These are phyloP conservation scores for Stemphylium beticola DNA, from an alignment of 2,329 filamentous ascomycete species.

Conservation along the genomic window DNA sequence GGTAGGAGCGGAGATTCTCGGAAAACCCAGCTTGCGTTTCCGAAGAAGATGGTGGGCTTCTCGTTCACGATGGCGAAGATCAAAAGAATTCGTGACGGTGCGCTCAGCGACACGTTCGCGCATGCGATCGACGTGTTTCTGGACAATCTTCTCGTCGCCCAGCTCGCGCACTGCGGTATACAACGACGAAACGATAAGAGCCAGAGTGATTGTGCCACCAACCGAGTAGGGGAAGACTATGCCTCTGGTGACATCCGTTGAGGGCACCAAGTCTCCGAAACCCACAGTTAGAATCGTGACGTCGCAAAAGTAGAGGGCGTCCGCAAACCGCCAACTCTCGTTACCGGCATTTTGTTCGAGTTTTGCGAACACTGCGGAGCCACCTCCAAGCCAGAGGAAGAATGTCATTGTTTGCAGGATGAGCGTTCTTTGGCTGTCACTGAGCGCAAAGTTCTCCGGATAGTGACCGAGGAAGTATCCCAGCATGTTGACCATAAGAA, in stretches of 20 bases:
- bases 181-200: slow-evolving; percentile 82
- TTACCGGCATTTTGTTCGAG: slow-evolving; percentile 61
- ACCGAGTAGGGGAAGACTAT: slow-evolving; percentile 85
- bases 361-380: slow-evolving; percentile 74
- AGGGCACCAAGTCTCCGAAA: slow-evolving; percentile 62
- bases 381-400: slow-evolving; percentile 79
- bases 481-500: slow-evolving; percentile 79
- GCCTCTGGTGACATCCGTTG: slow-evolving; percentile 65
- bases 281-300: slow-evolving; percentile 52
- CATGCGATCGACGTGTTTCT: slow-evolving; percentile 62
- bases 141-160: slow-evolving; percentile 67
- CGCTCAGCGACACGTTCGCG: slow-evolving; percentile 61
- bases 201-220: slow-evolving; percentile 81
- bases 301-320: slow-evolving; percentile 62
- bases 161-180: slow-evolving; percentile 68
- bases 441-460: slow-evolving; percentile 77
- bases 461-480: slow-evolving; percentile 80
- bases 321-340: slow-evolving; percentile 72
- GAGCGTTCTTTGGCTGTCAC: slow-evolving; percentile 80
- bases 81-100: slow-evolving; percentile 60
- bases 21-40: slow-evolving; percentile 20
- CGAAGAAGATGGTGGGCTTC: slow-evolving; percentile 32
- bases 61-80: slow-evolving; percentile 50
- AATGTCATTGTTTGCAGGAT: slow-evolving; percentile 91
- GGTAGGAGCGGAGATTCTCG: slow-evolving; percentile 36